Evolutionary conservation across 2,329 filamentous ascomycete genomes (phyloP).

Genomic region (Dactylellina sp.): DNA sequence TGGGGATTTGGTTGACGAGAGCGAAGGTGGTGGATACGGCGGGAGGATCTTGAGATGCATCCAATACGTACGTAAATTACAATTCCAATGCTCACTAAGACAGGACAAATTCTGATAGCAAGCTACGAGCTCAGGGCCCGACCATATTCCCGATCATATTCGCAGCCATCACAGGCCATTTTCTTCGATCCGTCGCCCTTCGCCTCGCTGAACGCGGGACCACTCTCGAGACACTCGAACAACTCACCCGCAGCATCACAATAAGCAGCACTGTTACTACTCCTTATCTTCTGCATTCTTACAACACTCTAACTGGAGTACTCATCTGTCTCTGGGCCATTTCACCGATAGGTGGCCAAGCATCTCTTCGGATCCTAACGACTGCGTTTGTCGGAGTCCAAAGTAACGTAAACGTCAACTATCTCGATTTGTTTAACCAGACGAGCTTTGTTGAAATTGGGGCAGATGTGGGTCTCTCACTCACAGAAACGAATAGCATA

Average conservation of each 20-base stretch:
- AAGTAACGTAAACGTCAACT: slow-evolving; percentile 22
- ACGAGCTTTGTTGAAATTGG: slow-evolving; percentile 31
- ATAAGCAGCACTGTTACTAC: slow-evolving; percentile 42
- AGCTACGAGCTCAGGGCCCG: no score
- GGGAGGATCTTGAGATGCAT: slow-evolving; percentile 39
- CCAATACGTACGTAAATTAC: slow-evolving; percentile 39
- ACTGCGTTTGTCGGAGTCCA: slow-evolving; percentile 30
- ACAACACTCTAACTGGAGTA: slow-evolving; percentile 37
- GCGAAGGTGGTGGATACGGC: slow-evolving; percentile 36
- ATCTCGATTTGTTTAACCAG: slow-evolving; percentile 50
- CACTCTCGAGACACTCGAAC: slow-evolving; percentile 39
- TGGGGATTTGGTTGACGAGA: slow-evolving; percentile 33
- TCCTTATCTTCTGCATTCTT: slow-evolving; percentile 37
- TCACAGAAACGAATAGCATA: slow-evolving; percentile 35
- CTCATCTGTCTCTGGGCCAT: slow-evolving; percentile 42
- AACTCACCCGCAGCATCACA: slow-evolving; percentile 43
- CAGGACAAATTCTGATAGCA: no score
- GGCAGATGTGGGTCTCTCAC: slow-evolving; percentile 22
- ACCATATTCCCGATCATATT: slow-evolving; percentile 54
- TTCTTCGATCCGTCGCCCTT: slow-evolving; percentile 43
- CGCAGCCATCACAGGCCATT: slow-evolving; percentile 46
- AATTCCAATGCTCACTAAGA: neutral
- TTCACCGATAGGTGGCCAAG: slow-evolving; percentile 43
- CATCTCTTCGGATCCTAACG: slow-evolving; percentile 41
- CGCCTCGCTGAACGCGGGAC: slow-evolving; percentile 43